phyloP scores from a whole-genome alignment of 352 stramenopile species.

The Peronospora belbahrii region DNA sequence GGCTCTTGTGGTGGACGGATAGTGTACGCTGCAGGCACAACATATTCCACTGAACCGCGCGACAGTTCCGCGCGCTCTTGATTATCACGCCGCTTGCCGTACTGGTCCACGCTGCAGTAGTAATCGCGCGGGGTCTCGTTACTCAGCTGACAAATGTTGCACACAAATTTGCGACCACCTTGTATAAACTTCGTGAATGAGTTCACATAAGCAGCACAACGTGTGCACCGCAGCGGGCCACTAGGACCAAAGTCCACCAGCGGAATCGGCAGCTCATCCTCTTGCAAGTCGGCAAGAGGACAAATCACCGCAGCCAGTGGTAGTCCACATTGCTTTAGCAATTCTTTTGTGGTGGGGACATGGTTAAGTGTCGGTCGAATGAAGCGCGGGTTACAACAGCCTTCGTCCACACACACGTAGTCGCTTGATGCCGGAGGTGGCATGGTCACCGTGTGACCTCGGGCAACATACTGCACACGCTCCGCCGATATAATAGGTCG shows the following conservation, averaged over 20 bases:
- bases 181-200: constrained; percentile 85
- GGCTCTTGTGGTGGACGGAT: constrained; percentile 74
- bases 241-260: constrained; percentile 81
- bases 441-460: constrained; percentile 78
- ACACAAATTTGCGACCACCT: constrained; percentile 78
- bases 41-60: constrained; percentile 79
- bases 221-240: constrained; percentile 75
- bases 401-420: constrained; percentile 80
- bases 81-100: constrained; percentile 72
- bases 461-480: constrained; percentile 65
- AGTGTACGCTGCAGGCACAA: constrained; percentile 77
- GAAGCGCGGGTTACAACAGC: constrained; percentile 84
- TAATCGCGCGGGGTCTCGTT: constrained; percentile 84
- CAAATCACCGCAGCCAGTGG: constrained; percentile 78
- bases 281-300: constrained; percentile 70
- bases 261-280: constrained; percentile 76
- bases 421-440: constrained; percentile 65
- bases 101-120: constrained; percentile 84
- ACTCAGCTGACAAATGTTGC: constrained; percentile 82
- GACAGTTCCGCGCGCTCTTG: constrained; percentile 74
- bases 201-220: constrained; percentile 84
- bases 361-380: constrained; percentile 85
- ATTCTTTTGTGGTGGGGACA: constrained; percentile 60
- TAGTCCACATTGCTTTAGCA: constrained; percentile 70
- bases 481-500: constrained; percentile 64